Conservation (phyloP, 1,284 basidiomycete species). For the Entoloma clypeatum region DNA sequence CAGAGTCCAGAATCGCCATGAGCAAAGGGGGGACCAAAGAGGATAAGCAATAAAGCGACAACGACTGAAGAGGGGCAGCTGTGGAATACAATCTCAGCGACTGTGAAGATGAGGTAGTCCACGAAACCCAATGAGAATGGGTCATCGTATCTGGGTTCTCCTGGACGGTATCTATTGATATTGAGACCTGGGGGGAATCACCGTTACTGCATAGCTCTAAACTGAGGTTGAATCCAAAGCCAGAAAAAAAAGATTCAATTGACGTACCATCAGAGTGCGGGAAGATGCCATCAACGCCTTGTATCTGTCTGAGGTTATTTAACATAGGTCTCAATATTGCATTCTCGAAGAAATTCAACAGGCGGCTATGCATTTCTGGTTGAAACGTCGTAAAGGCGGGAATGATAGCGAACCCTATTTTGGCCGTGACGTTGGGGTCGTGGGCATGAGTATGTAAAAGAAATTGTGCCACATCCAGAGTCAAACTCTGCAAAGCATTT, state of each 20-base stretch:
- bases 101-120: constrained; percentile 24
- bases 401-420: constrained; percentile 59
- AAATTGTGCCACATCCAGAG: constrained; percentile 60
- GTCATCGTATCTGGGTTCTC: constrained; percentile 24
- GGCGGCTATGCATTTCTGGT: constrained; percentile 50
- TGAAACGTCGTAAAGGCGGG: constrained; percentile 67
- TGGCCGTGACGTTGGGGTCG: constrained; percentile 49
- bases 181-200: constrained; percentile 46
- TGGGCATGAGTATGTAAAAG: constrained; percentile 50
- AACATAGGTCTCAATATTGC: constrained; percentile 50
- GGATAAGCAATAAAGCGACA: constrained; percentile 53
- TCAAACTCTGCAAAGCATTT: constrained; percentile 59
- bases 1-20: constrained; percentile 52
- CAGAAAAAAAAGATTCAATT: constrained; percentile 10
- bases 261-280: constrained; percentile 1
- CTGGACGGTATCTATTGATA: constrained; percentile 53
- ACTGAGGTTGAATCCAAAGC: constrained; percentile 1
- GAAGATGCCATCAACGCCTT: constrained; percentile 26
- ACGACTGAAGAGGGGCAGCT: constrained; percentile 53
- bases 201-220: constrained; percentile 10
- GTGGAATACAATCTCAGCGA: constrained; percentile 37
- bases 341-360: constrained; percentile 62
- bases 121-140: constrained; percentile 25
- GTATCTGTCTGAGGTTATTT: constrained; percentile 40
- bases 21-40: constrained; percentile 59